These are phyloP conservation scores for Cicer cuneatum DNA, from an alignment of 306 rosid genomes.

Conservation along the genomic window DNA sequence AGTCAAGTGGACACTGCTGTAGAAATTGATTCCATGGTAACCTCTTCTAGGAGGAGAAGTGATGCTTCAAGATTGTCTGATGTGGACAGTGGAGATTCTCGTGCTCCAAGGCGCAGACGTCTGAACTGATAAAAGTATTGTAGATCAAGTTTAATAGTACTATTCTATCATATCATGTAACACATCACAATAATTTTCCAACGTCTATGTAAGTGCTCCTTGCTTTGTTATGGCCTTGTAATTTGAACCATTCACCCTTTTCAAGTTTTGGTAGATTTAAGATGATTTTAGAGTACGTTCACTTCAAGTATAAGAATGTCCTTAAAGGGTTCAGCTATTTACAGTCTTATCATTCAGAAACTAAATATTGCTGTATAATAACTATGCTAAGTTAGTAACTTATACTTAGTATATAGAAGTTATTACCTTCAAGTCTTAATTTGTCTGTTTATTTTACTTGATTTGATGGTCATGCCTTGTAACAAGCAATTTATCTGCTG, in stretches of 20 bases:
- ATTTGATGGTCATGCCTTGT: neutral
- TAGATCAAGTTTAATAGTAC: slow-evolving; percentile 43
- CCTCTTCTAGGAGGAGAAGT: slow-evolving; percentile 88
- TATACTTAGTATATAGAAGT: slow-evolving; percentile 16
- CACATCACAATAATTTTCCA: slow-evolving; percentile 49
- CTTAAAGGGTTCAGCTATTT: slow-evolving; percentile 24
- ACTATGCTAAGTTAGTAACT: slow-evolving; percentile 10
- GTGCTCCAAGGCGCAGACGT: slow-evolving; percentile 85
- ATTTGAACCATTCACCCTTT: slow-evolving; percentile 48
- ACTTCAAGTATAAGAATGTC: slow-evolving; percentile 32
- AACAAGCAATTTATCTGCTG: slow-evolving; percentile 9
- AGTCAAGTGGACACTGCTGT: slow-evolving; percentile 86
- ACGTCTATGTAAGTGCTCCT: slow-evolving; percentile 59
- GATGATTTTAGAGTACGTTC: slow-evolving; percentile 41
- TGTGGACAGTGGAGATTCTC: slow-evolving; percentile 92
- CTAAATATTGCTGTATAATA: slow-evolving; percentile 33
- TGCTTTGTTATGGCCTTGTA: slow-evolving; percentile 46
- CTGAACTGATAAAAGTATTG: slow-evolving; percentile 57
- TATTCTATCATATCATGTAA: slow-evolving; percentile 47
- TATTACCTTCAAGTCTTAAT: neutral
- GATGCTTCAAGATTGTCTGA: slow-evolving; percentile 81
- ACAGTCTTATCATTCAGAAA: slow-evolving; percentile 29
- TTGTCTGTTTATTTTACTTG: slow-evolving; percentile 18
- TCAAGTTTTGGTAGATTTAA: slow-evolving; percentile 41
- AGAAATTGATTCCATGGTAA: slow-evolving; percentile 90